Conservation (phyloP, 768 basidiomycete genomes). For the Termitomyces sp. region DNA sequence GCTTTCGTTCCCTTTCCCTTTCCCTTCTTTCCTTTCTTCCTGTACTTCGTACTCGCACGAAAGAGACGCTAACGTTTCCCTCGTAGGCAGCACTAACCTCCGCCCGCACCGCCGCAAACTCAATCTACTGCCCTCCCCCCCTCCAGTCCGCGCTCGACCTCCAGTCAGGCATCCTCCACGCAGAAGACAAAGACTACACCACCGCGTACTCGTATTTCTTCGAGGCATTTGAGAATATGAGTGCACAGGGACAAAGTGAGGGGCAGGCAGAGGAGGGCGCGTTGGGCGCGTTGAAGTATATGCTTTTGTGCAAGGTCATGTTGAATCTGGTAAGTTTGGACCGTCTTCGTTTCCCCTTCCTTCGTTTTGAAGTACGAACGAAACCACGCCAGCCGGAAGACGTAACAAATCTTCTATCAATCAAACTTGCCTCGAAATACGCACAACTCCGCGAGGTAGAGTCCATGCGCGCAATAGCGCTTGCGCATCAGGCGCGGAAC, state of each 20-base stretch:
- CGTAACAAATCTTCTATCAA: slow-evolving; percentile 78
- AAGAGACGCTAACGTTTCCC: no score
- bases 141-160: slow-evolving; percentile 50
- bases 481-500: slow-evolving; percentile 90
- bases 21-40: no score
- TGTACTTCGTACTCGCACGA: no score
- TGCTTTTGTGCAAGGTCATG: slow-evolving; percentile 99
- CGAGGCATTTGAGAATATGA: slow-evolving; percentile 91
- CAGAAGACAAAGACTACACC: slow-evolving; percentile 97
- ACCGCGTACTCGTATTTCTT: slow-evolving; percentile 98
- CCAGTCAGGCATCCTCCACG: slow-evolving; percentile 76
- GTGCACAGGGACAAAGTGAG: slow-evolving; percentile 40
- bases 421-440: slow-evolving; percentile 88
- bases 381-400: slow-evolving; percentile 74
- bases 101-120: slow-evolving; percentile 89
- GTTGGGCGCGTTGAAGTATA: slow-evolving; percentile 90
- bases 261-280: slow-evolving; percentile 63
- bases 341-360: no score
- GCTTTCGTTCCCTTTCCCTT: no score
- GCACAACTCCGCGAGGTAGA: slow-evolving; percentile 87
- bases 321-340: slow-evolving; percentile 74
- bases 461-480: slow-evolving; percentile 93
- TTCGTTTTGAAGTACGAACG: no score
- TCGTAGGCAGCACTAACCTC: slow-evolving; percentile 81
- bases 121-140: slow-evolving; percentile 77